These are phyloP conservation scores for Magnaporthiopsis rhizophila DNA, from an alignment of 2,329 filamentous ascomycete genomes.

Conservation along the genomic window DNA sequence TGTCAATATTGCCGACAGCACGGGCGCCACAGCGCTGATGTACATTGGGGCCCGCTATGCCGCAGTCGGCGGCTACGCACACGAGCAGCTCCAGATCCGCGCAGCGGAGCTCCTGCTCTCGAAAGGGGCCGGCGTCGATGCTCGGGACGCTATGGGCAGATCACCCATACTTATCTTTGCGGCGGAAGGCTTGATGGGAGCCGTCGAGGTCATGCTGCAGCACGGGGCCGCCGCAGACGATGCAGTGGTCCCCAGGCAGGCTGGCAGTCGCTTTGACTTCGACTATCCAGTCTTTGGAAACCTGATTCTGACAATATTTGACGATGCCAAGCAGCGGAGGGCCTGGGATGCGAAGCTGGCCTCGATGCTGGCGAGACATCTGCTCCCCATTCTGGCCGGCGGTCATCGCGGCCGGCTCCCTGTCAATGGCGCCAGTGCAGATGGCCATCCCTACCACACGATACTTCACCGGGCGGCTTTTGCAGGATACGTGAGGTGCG, in stretches of 20 bases:
- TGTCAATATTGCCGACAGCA: background rate
- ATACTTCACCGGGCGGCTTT: background rate
- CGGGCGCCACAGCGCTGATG: background rate
- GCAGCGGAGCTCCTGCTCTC: background rate
- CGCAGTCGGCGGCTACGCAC: background rate
- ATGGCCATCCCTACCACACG: background rate
- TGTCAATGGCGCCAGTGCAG: background rate
- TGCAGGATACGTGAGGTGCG: background rate
- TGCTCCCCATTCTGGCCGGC: background rate
- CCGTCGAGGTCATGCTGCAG: no score
- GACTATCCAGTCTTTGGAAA: background rate
- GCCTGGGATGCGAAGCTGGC: no score
- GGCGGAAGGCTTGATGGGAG: no score
- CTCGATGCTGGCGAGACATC: background rate
- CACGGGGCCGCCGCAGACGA: no score
- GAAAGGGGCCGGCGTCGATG: background rate
- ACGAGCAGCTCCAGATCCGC: background rate
- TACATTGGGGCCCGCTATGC: background rate
- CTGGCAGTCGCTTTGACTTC: no score
- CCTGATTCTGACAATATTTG: background rate
- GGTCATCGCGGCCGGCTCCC: no score
- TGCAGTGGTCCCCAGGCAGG: no score
- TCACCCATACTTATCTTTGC: no score
- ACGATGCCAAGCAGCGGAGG: background rate
- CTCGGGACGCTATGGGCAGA: no score